phyloP scores from a whole-genome alignment of 2,329 filamentous ascomycete genomes.

The Pleoardoris graminearum region DNA sequence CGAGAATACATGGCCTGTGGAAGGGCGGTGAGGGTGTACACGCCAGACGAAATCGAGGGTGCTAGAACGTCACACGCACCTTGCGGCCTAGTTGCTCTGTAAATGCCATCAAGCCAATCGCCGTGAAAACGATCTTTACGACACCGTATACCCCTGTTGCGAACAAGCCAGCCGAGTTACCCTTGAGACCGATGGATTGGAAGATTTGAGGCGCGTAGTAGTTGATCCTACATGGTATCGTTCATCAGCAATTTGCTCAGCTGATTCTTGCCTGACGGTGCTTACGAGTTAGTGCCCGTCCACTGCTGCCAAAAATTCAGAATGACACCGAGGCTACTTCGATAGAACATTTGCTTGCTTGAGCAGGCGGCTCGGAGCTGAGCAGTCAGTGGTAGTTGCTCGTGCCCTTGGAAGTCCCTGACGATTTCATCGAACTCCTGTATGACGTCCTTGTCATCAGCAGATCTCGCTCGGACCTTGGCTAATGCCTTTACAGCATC shows the following conservation, averaged over 20 bases:
- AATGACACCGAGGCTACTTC: slow-evolving; percentile 47
- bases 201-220: slow-evolving; percentile 53
- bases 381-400: slow-evolving; percentile 45
- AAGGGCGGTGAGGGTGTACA: not conserved
- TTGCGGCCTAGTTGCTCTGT: slow-evolving; percentile 53
- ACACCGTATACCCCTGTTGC: slow-evolving; percentile 53
- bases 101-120: slow-evolving; percentile 50
- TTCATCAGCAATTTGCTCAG: not conserved
- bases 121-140: slow-evolving; percentile 51
- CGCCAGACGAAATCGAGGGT: not conserved
- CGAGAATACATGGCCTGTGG: not conserved
- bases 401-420: slow-evolving; percentile 48
- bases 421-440: slow-evolving; percentile 51
- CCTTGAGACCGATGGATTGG: slow-evolving; percentile 46
- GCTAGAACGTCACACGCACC: slow-evolving; percentile 20
- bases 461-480: slow-evolving; percentile 41
- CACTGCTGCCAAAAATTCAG: slow-evolving; percentile 52
- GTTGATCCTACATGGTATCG: slow-evolving; percentile 34
- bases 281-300: slow-evolving; percentile 34
- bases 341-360: slow-evolving; percentile 47
- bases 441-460: slow-evolving; percentile 42
- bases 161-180: slow-evolving; percentile 47
- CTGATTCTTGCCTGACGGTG: not conserved
- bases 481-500: slow-evolving; percentile 51
- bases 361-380: slow-evolving; percentile 46